Evolutionary conservation across 1,284 basidiomycete genomes (phyloP), one percentile per base, ranked within the genome.

Genomic region (Tilletia indica): DNA sequence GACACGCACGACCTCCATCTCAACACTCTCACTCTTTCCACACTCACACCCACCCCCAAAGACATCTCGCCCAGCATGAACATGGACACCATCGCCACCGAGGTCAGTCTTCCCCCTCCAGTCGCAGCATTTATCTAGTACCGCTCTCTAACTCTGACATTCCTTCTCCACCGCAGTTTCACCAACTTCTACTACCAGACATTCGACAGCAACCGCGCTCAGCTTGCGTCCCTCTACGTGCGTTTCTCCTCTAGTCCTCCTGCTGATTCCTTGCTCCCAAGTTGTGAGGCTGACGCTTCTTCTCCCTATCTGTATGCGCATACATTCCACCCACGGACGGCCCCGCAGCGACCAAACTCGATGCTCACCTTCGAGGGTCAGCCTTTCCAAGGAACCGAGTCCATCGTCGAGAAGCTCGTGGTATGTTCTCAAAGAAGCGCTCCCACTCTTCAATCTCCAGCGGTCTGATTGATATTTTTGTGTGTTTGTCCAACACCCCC

Each of bases 341-440:
- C 39, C 12, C 25, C 42, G 42, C 83, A 98, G 96, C 89, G 94
- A 76, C 87, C 88, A 39, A 74, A 84, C 69, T 98, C 95, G 31
- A 97, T 97, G 93, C 87, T 99, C 80, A 90, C 91, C 11, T 99
- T 90, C 86, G 95, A 99, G 86, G 89, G 89, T 31, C 74, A 84
- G 47, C 90, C 88, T 70, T 86, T 90, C 76, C 87, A 89, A 73
- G 93, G 95, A 38, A 86, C 82, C 0, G 47, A 69, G 0, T 82
- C 79, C 34, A 96, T 97, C 84, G 83, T 88, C n/a, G 90, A 92
- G 82, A 97, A 97, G 86, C 88, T 98, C 69, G 87, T 86, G 70
- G 93, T 94, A 83, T 74, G 87, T 85, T 34, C 16, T 36, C 58
- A 11, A 51, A 31, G 25, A 51, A 31, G 25, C 42, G 6, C 14